These are phyloP conservation scores for Millerozyma miso DNA, from an alignment of 805 yeast species.

Conservation along the genomic window DNA sequence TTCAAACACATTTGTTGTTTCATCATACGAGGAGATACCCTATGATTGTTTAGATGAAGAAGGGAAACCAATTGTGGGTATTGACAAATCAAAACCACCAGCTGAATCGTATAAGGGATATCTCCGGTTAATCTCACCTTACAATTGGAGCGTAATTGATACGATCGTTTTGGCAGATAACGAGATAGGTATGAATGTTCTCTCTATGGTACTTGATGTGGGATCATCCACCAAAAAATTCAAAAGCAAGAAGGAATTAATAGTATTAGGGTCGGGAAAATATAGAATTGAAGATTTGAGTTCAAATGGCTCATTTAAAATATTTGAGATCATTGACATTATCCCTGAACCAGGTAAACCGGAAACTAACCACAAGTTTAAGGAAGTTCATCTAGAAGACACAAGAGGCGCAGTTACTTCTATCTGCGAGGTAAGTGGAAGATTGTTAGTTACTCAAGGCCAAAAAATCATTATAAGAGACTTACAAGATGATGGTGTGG, in stretches of 20 bases:
- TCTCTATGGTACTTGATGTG: constrained; percentile 48
- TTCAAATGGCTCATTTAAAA: constrained; percentile 70
- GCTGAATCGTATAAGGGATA: constrained; percentile 59
- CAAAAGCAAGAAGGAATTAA: constrained; percentile 55
- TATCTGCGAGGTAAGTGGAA: constrained; percentile 74
- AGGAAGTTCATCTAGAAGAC: constrained; percentile 65
- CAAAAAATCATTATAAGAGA: constrained; percentile 78
- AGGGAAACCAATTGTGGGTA: constrained; percentile 58
- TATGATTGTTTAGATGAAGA: constrained; percentile 74
- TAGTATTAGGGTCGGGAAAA: constrained; percentile 76
- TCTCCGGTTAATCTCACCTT: constrained; percentile 65
- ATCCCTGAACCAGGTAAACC: constrained; percentile 89
- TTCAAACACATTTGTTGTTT: constrained; percentile 57
- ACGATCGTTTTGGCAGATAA: constrained; percentile 60
- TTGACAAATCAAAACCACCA: constrained; percentile 45
- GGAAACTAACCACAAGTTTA: constrained; percentile 74
- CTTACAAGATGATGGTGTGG: constrained; percentile 80
- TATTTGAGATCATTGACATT: constrained; percentile 73
- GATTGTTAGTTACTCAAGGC: constrained; percentile 82
- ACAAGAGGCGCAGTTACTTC: constrained; percentile 82
- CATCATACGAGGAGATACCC: constrained; percentile 55
- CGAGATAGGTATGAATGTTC: constrained; percentile 58
- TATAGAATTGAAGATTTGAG: constrained; percentile 77
- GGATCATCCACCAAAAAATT: constrained; percentile 39
- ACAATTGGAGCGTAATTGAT: constrained; percentile 75